Evolutionary conservation across 1,139 yeast genomes (phyloP).

Genomic region (Hansenula anomala): DNA sequence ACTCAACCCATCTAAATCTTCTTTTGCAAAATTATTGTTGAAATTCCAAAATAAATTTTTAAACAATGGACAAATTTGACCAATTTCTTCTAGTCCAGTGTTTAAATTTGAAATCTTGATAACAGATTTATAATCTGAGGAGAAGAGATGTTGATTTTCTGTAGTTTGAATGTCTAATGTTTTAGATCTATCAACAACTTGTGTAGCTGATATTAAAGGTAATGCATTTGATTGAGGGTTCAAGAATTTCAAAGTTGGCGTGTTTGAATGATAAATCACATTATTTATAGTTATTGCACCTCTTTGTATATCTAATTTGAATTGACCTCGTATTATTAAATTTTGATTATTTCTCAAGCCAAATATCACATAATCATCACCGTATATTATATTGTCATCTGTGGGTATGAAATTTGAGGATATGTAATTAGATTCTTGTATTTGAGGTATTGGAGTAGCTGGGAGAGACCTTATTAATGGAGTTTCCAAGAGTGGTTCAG

Average conservation of each 20-base stretch:
- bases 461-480: not conserved
- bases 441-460: not conserved
- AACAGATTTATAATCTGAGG: constrained; percentile 38
- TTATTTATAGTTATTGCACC: constrained; percentile 59
- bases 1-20: constrained; percentile 10
- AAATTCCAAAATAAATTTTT: constrained; percentile 34
- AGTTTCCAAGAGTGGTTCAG: not conserved
- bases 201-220: constrained; percentile 50
- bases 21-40: constrained; percentile 5
- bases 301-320: constrained; percentile 42
- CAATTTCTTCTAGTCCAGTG: constrained; percentile 46
- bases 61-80: constrained; percentile 43
- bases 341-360: constrained; percentile 45
- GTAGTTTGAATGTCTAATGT: constrained; percentile 26
- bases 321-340: constrained; percentile 57
- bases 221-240: constrained; percentile 53
- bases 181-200: constrained; percentile 31
- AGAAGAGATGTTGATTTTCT: constrained; percentile 32
- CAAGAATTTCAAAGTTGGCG: constrained; percentile 31
- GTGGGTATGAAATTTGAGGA: constrained; percentile 31
- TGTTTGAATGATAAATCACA: constrained; percentile 40
- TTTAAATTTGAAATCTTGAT: constrained; percentile 32
- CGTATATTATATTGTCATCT: constrained; percentile 33
- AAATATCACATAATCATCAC: constrained; percentile 29
- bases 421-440: constrained; percentile 17